These are phyloP conservation scores for Claviceps cyperi DNA, from an alignment of 2,329 filamentous ascomycete species.

Conservation along the genomic window DNA sequence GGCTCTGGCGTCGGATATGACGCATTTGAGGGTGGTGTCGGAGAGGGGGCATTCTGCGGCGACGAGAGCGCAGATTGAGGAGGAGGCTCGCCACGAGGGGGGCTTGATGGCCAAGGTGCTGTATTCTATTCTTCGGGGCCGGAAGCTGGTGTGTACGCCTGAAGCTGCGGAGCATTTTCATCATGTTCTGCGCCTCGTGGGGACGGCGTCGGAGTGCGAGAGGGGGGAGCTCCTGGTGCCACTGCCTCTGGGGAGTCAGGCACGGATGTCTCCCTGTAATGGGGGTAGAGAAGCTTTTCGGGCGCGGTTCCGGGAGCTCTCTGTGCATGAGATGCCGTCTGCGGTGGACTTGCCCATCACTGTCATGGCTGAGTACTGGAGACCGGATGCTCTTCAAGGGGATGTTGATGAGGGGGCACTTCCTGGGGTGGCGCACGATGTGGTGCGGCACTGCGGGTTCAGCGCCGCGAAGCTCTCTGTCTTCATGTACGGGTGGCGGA, in stretches of 20 bases:
- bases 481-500: slow-evolving; percentile 26
- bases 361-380: slow-evolving; percentile 16
- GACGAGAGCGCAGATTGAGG: slow-evolving; percentile 20
- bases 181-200: slow-evolving; percentile 21
- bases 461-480: slow-evolving; percentile 24
- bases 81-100: slow-evolving; percentile 18
- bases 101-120: slow-evolving; percentile 19
- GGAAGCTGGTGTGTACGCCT: slow-evolving; percentile 22
- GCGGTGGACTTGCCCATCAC: slow-evolving; percentile 22
- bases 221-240: slow-evolving; percentile 21
- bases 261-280: no score
- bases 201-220: slow-evolving; percentile 22
- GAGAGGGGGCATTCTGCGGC: slow-evolving; percentile 20
- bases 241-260: slow-evolving; percentile 3
- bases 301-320: slow-evolving; percentile 18
- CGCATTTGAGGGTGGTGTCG: slow-evolving; percentile 19
- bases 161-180: slow-evolving; percentile 26
- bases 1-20: slow-evolving; percentile 26
- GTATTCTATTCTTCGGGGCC: slow-evolving; percentile 20
- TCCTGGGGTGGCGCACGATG: slow-evolving; percentile 20
- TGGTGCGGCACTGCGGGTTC: slow-evolving; percentile 17
- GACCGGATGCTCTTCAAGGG: slow-evolving; percentile 12
- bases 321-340: slow-evolving; percentile 16
- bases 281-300: slow-evolving; percentile 4
- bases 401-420: slow-evolving; percentile 14